A percentile compares a stretch with the other conserved stretches of the same genome.
phyloP scores from a whole-genome alignment of 2,329 filamentous ascomycete species.

The Lasiodiplodia hormozganensis region DNA sequence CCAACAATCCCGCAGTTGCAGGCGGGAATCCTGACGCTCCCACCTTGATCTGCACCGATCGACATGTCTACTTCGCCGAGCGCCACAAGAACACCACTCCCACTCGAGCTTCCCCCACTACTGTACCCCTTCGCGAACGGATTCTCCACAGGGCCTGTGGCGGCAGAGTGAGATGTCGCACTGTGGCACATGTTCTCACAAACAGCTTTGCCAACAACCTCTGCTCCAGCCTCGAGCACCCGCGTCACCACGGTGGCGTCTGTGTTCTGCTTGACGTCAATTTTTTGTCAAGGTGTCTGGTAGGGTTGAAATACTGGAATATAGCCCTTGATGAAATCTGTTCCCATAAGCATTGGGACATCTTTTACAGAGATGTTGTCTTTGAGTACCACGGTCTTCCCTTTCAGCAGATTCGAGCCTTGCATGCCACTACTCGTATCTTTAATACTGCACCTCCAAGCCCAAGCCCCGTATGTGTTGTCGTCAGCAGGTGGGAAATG shows the following conservation, averaged over 20 bases:
- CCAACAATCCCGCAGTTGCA: slow-evolving; percentile 49
- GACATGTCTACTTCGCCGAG: slow-evolving; percentile 53
- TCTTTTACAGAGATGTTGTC: slow-evolving; percentile 43
- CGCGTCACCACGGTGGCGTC: slow-evolving; percentile 43
- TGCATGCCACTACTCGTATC: slow-evolving; percentile 34
- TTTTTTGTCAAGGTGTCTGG: background rate
- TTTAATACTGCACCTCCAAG: slow-evolving; percentile 49
- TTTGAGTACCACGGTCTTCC: slow-evolving; percentile 44
- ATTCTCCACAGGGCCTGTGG: slow-evolving; percentile 56
- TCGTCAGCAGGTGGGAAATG: background rate
- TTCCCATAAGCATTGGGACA: slow-evolving; percentile 43
- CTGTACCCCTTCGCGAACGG: slow-evolving; percentile 55
- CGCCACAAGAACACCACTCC: slow-evolving; percentile 56
- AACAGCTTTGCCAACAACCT: slow-evolving; percentile 40
- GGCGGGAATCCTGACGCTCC: slow-evolving; percentile 56
- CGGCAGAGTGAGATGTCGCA: slow-evolving; percentile 40
- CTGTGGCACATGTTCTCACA: slow-evolving; percentile 44
- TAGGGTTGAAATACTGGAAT: slow-evolving; percentile 31
- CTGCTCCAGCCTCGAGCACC: slow-evolving; percentile 39
- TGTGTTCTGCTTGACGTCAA: slow-evolving; percentile 28
- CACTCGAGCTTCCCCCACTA: slow-evolving; percentile 58
- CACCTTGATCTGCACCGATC: slow-evolving; percentile 58
- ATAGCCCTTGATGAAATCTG: slow-evolving; percentile 37
- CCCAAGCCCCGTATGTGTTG: slow-evolving; percentile 53
- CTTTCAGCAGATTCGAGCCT: slow-evolving; percentile 42